Evolutionary conservation across 139 green algal species (phyloP), one percentile per base, ranked within the genome.

Genomic region (Coelastrella sp.): DNA sequence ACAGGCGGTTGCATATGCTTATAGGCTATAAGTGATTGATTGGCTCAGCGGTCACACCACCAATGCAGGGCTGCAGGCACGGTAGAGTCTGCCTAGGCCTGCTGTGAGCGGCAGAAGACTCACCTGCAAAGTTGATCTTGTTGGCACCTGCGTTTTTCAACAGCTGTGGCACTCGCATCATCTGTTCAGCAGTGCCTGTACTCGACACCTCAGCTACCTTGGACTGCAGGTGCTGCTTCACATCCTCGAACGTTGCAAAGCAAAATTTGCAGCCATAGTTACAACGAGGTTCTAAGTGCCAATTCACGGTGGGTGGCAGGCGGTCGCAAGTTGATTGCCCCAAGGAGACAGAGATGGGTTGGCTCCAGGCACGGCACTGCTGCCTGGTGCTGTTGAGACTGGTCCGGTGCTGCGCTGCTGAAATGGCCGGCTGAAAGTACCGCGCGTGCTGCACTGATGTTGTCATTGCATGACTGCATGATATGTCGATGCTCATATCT

Each of bases 221-320:
- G 74, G 22, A 54, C 74, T 56, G 74, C 74, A 80, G 22, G 22
- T 59, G 59, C 83, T 88, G 59, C 60, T 47, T 54, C 57, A 88
- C 74, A 19, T 88, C 83, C 22, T 65, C 60, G 22, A 88, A 88
- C 5, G 83, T 88, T 23, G 83, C 83, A 47, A 90, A 90, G 73
- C 86, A 90, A 60, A 90, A 90, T 5, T 73, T 75, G 86, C 86
- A 90, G 32, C 86, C 14, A 19, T 90, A 90, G 71, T 90, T 90
- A 56, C 86, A 90, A 19, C 57, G 68, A n/a, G 32, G 54, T 73
- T 83, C 56, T 3, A 90, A 58, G 73, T 84, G 75, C 32, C 73
- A 90, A 23, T 90, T 90, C 4, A 90, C 86, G 13, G 65, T 85
- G n/a, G 73, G 86, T 74, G 65, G 64, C 64, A 89, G 84, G 61